Evolutionary conservation across 768 basidiomycete species (phyloP).

Genomic region (Pleurotus giganteus): DNA sequence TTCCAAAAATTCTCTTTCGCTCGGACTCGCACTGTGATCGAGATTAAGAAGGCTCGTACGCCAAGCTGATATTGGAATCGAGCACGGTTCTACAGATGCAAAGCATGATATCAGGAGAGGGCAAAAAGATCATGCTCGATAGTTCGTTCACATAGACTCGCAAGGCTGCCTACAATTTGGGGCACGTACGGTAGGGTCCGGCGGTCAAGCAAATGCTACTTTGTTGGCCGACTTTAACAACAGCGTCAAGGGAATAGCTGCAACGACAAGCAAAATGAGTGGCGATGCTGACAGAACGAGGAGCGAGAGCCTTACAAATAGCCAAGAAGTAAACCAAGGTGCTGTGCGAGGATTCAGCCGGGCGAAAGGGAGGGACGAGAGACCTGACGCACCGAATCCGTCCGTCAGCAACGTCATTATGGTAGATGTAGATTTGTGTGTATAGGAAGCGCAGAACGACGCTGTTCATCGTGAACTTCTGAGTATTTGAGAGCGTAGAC

Average conservation of each 20-base stretch:
- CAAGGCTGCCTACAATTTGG: too few species aligned
- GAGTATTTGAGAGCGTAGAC: not conserved
- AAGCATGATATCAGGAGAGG: too few species aligned
- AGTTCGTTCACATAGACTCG: too few species aligned
- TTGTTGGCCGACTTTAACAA: not conserved
- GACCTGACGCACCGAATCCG: conserved; percentile 7
- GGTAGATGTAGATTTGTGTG: conserved; percentile 23
- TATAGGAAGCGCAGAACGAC: conserved; percentile 16
- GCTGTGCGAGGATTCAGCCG: not conserved
- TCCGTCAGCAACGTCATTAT: conserved; percentile 8
- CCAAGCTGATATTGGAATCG: too few species aligned
- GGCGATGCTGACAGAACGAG: not conserved
- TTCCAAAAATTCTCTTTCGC: too few species aligned
- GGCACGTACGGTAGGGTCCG: too few species aligned
- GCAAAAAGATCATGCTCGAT: too few species aligned
- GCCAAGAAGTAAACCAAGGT: not conserved
- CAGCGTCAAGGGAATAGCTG: conserved; percentile 6
- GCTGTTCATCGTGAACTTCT: conserved; percentile 1
- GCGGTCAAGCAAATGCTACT: too few species aligned
- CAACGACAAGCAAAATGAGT: not conserved
- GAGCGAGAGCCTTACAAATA: not conserved
- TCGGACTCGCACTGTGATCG: too few species aligned
- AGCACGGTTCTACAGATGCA: too few species aligned
- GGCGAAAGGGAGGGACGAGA: too few species aligned
- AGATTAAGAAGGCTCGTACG: too few species aligned